Evolutionary conservation across 176 grass and related monocot genomes (phyloP).

Genomic region (Triticum aestivum): DNA sequence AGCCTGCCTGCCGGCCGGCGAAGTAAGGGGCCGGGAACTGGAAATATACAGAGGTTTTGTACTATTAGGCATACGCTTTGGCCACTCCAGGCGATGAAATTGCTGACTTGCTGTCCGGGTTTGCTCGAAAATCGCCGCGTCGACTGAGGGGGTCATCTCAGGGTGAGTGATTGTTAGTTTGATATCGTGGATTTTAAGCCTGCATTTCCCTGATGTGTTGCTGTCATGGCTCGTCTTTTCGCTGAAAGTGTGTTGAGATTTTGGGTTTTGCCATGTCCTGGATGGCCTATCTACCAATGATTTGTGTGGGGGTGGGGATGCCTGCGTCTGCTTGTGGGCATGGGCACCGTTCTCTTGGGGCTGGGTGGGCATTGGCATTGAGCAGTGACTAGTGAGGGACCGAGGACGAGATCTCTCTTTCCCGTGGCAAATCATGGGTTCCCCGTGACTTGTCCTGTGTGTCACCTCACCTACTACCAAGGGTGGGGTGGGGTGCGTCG

Average conservation of each 20-base stretch:
- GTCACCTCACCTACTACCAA: background rate
- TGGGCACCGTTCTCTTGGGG: background rate
- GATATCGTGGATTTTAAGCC: too few species aligned
- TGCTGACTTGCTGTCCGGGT: background rate
- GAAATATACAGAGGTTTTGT: constrained; percentile 42
- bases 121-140: too few species aligned
- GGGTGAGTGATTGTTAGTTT: background rate
- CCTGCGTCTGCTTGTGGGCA: background rate
- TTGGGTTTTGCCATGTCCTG: background rate
- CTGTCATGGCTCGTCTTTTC: background rate
- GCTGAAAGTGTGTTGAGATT: background rate
- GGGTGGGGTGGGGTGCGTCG: background rate
- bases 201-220: background rate
- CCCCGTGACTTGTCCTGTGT: background rate
- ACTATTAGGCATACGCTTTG: background rate
- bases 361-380: background rate
- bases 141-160: background rate
- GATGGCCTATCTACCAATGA: background rate
- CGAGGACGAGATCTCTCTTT: background rate
- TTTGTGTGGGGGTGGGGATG: background rate
- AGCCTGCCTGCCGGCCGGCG: constrained; percentile 6
- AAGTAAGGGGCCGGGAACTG: background rate
- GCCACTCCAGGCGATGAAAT: background rate
- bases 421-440: background rate
- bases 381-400: background rate